Percentiles rank a stretch among this genome's conserved stretches.
Evolutionary conservation across 805 yeast species (phyloP).

Genomic region (Metschnikowia anglica): DNA sequence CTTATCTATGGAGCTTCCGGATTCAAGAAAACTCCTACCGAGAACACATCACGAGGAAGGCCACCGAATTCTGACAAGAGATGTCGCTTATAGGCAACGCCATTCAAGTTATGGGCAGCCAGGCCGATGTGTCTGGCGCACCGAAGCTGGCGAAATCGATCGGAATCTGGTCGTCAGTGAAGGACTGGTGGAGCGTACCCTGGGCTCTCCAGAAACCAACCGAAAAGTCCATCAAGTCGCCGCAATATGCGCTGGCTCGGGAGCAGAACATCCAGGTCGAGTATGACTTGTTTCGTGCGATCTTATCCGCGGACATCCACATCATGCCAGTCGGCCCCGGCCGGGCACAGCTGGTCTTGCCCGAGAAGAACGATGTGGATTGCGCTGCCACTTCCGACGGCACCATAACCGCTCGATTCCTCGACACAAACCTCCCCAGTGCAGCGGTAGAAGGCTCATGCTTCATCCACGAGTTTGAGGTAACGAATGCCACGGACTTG

Average conservation of each 20-base stretch:
- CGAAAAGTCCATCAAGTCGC: slow-evolving; percentile 10
- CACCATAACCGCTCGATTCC: slow-evolving; percentile 19
- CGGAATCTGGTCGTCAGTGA: slow-evolving; percentile 26
- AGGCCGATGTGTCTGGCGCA: neutral
- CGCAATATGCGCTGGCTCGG: slow-evolving; percentile 21
- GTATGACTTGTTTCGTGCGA: slow-evolving; percentile 34
- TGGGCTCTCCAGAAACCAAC: slow-evolving; percentile 24
- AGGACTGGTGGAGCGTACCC: slow-evolving; percentile 41
- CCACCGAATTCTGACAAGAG: no score
- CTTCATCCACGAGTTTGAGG: slow-evolving; percentile 38
- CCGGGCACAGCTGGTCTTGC: no score
- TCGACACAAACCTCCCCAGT: slow-evolving; percentile 29
- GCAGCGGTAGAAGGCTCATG: slow-evolving; percentile 22
- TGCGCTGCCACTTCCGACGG: neutral
- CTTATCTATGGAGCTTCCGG: slow-evolving; percentile 1
- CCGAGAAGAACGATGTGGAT: no score
- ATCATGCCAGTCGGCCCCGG: slow-evolving; percentile 23
- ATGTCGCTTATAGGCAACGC: slow-evolving; percentile 21
- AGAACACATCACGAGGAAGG: neutral
- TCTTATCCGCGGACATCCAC: slow-evolving; percentile 32
- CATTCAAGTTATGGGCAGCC: slow-evolving; percentile 29
- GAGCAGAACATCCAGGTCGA: slow-evolving; percentile 30
- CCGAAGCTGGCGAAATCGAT: slow-evolving; percentile 22
- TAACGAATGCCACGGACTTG: slow-evolving; percentile 24
- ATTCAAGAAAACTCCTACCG: neutral